Evolutionary conservation across 257 asterid genomes (phyloP), one percentile per base, ranked within the genome.

Genomic region (Thymus mandschuricus): DNA sequence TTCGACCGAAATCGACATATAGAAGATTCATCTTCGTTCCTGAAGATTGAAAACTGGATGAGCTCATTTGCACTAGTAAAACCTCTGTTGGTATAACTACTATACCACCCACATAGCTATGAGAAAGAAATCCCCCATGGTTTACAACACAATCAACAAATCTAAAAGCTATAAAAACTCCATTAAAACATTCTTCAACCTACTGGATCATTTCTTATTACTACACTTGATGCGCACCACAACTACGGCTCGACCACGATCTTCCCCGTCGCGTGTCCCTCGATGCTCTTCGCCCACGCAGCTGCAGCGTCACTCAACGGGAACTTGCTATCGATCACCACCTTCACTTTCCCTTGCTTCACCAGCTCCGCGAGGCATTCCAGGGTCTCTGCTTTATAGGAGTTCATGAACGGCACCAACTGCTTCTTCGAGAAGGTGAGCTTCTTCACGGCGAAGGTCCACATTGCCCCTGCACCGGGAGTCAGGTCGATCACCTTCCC

Each of bases 201-300:
- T 59, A 21, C 21, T 21, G 21, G 21, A 21, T 21, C 21, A 21
- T 21, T 35, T 35, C 5, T 50, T 12, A 28, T 7, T 6, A 28
- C 10, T 11, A 40, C 40, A 51, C 43, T 35, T 6, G 29, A 40
- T 8, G 29, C 49, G 4, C 4, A 57, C 13, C 40, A 40, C 52
- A 62, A 38, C 56, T 69, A 76, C n/a, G 71, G 85, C 83, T 81
- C 77, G 15, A 81, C 83, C 28, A 81, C 50, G 38, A 81, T 79
- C 76, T 88, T 86, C 35, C 95, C 95, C 1, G 95, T 88, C 9
- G 89, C 95, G 73, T 83, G 95, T 1, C 95, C 86, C 6, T 82
- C 85, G 6, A 85, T 79, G 79, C 81, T 80, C 86, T 82, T 85
- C 11, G 84, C 81, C 94, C 94, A 87, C 11, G 89, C 94, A 10